Evolutionary conservation across 1,284 basidiomycete genomes (phyloP).

Genomic region (Chalciporus sp.): DNA sequence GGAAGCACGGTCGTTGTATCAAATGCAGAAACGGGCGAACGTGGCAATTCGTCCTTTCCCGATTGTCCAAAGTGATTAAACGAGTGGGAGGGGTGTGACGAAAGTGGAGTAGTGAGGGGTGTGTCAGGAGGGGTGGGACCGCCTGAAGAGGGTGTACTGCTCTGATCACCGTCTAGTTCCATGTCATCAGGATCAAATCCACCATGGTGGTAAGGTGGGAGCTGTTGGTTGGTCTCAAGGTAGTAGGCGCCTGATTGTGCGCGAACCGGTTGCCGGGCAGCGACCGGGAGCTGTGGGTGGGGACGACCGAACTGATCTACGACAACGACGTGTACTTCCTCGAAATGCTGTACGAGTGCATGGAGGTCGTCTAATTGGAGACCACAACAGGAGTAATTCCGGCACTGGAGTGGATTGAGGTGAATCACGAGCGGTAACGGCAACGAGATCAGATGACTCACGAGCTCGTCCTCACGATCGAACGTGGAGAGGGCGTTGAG

Average conservation of each 20-base stretch:
- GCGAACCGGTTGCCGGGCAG: slow-evolving; percentile 37
- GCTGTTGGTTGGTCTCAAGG: slow-evolving; percentile 19
- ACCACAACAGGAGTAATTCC: slow-evolving; percentile 85
- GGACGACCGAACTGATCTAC: slow-evolving; percentile 56
- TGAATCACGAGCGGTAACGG: not conserved
- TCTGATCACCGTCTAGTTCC: slow-evolving; percentile 70
- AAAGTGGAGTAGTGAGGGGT: slow-evolving; percentile 50
- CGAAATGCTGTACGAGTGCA: slow-evolving; percentile 85
- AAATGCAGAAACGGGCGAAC: slow-evolving; percentile 47
- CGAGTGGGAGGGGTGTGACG: slow-evolving; percentile 45
- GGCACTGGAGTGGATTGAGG: slow-evolving; percentile 48
- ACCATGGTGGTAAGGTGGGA: slow-evolving; percentile 30
- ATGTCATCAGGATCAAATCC: slow-evolving; percentile 76
- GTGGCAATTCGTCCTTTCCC: slow-evolving; percentile 26
- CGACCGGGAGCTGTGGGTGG: slow-evolving; percentile 45
- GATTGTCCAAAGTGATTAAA: slow-evolving; percentile 47
- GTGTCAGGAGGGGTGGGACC: slow-evolving; percentile 52
- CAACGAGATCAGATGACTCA: slow-evolving; percentile 36
- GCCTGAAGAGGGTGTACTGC: slow-evolving; percentile 48
- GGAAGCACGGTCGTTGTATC: slow-evolving; percentile 50
- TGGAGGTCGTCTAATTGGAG: slow-evolving; percentile 79
- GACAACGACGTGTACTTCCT: slow-evolving; percentile 79
- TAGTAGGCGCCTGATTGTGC: slow-evolving; percentile 17
- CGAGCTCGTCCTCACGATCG: slow-evolving; percentile 70
- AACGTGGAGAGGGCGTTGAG: slow-evolving; percentile 68